A percentile compares a stretch with the other conserved stretches of the same genome.
Conservation (phyloP, 2,329 filamentous ascomycete genomes). For the Parafenestella ontariensis region DNA sequence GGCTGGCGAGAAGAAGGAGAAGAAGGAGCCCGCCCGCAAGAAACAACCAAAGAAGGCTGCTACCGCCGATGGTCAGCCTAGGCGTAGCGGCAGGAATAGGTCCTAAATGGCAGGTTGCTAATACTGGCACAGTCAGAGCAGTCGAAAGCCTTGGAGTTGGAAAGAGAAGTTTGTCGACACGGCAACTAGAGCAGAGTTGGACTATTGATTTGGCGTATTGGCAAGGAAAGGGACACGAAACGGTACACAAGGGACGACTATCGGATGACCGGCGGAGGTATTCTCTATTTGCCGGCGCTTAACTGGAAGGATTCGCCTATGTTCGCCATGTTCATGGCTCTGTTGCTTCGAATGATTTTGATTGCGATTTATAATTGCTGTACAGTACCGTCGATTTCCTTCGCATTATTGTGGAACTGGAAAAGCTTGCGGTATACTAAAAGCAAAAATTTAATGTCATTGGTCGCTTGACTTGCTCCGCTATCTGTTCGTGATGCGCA, state of each 20-base stretch:
- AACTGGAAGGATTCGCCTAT: background rate
- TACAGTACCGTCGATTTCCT: background rate
- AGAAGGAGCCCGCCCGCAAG: constrained; percentile 53
- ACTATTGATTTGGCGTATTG: background rate
- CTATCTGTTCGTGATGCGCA: background rate
- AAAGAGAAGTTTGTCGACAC: background rate
- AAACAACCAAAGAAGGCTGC: constrained; percentile 58
- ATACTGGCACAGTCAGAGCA: background rate
- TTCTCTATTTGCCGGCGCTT: background rate
- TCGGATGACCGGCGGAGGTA: background rate
- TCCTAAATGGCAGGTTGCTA: constrained; percentile 17
- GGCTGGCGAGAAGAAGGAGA: constrained; percentile 48
- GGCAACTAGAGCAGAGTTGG: background rate
- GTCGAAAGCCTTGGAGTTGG: background rate
- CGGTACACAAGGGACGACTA: constrained; percentile 6
- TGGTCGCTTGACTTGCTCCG: background rate
- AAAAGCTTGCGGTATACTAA: background rate
- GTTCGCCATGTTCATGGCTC: background rate
- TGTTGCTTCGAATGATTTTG: background rate
- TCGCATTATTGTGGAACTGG: background rate
- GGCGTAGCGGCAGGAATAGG: constrained; percentile 54
- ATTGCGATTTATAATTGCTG: background rate
- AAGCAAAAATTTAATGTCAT: background rate
- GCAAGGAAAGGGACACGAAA: background rate
- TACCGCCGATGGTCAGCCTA: constrained; percentile 56